Base-by-base conservation (phyloP, 306 rosid species). In the Begonia masoniana region DNA sequence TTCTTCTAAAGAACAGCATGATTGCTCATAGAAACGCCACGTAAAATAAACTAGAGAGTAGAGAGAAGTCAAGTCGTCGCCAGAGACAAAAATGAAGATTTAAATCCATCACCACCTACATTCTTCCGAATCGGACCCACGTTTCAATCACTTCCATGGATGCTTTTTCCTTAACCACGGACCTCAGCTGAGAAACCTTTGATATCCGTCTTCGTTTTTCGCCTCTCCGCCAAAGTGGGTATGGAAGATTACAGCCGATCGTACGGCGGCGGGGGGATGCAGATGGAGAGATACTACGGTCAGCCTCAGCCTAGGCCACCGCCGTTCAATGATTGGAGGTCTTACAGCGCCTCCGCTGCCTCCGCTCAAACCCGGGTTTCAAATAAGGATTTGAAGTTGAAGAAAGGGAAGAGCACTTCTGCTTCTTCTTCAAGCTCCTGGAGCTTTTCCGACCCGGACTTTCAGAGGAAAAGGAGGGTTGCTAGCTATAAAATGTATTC, bases 401-500 rank as follows among this genome's bases (percentile, higher is more conserved):
- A 86, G 73, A 86, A 82, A 64, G 82, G 81, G 55, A 91, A 86
- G 59, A 64, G 75, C 63, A n/a, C 45, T 43, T 51, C 81, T 14
- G 39, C 82, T 47, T 48, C 76, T 55, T 55, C 82, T n/a, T 62
- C 88, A 43, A 86, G 70, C 69, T 52, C 84, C 51, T 77, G 68
- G 78, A 68, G 59, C 52, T 48, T 83, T 3, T 47, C 61, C 43
- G 94, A 91, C 62, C 88, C 87, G 64, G 96, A 91, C 73, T 62
- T 91, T 71, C 91, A 91, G 80, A 78, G 96, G 75, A 83, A 75
- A 76, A 85, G 64, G 62, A 83, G 97, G 73, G 88, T 91, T 64
- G 92, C 94, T 10, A 71, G 82, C 65, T 91, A 91, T 65, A 91
- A 91, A 58, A 78, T 85, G 94, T 91, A 85, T 45, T 68, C 96